Evolutionary conservation across 805 yeast genomes (phyloP).

Genomic region (Wickerhamiella sorbophila): DNA sequence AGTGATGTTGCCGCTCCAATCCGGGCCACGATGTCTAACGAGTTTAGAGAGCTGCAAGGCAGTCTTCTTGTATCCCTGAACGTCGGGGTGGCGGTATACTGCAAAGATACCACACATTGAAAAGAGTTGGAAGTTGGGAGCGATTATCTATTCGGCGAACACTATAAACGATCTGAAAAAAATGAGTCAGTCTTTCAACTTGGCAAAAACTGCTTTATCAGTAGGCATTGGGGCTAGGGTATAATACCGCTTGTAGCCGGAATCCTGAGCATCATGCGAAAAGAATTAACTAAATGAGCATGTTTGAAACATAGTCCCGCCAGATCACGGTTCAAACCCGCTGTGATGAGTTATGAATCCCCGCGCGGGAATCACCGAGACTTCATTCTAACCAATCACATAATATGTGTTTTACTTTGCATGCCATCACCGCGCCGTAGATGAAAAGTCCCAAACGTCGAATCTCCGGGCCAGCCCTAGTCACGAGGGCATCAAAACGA

Average conservation of each 20-base stretch:
- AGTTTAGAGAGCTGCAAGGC: slow-evolving; percentile 82
- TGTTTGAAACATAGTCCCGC: background rate
- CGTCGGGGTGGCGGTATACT: slow-evolving; percentile 68
- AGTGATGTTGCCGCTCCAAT: slow-evolving; percentile 86
- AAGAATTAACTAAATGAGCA: background rate
- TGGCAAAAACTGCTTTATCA: background rate
- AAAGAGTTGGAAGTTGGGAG: background rate
- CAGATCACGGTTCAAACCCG: background rate
- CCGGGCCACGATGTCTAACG: slow-evolving; percentile 98
- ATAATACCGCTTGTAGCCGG: too few species aligned
- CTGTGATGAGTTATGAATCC: too few species aligned
- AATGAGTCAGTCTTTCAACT: background rate
- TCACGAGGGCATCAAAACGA: background rate
- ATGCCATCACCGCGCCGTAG: too few species aligned
- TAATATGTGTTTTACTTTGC: too few species aligned
- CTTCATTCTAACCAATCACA: too few species aligned
- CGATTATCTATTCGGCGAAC: background rate
- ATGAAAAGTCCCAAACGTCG: slow-evolving; percentile 3
- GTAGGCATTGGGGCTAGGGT: background rate
- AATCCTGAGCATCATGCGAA: too few species aligned
- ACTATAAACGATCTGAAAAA: too few species aligned
- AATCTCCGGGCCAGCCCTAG: background rate
- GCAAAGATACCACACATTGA: slow-evolving; percentile 98
- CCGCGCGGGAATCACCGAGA: too few species aligned
- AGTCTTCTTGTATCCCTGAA: slow-evolving; percentile 65